phyloP scores from a whole-genome alignment of 129 eudicot genomes.

The Kitagawia praeruptora region DNA sequence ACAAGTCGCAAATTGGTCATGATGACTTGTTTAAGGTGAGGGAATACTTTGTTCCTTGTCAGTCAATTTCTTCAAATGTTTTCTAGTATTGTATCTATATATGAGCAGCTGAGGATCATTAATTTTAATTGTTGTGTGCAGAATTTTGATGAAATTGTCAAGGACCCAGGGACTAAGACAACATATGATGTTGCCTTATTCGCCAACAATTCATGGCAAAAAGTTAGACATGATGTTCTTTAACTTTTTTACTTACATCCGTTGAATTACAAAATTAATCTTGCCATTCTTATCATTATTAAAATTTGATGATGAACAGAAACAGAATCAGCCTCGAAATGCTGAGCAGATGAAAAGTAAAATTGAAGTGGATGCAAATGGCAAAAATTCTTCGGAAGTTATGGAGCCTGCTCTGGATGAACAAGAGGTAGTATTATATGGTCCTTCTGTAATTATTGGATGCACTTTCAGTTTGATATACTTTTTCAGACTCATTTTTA shows the following conservation, averaged over 20 bases:
- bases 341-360: slow-evolving; percentile 20
- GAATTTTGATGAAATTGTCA: slow-evolving; percentile 60
- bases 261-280: neutral
- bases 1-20: slow-evolving; percentile 50
- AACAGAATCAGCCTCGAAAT: slow-evolving; percentile 30
- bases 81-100: neutral
- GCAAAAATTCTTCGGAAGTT: slow-evolving; percentile 18
- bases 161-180: slow-evolving; percentile 67
- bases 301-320: slow-evolving; percentile 26
- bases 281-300: slow-evolving; percentile 15
- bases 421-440: slow-evolving; percentile 38
- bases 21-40: slow-evolving; percentile 72
- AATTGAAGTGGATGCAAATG: slow-evolving; percentile 20
- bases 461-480: neutral
- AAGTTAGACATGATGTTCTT: slow-evolving; percentile 33
- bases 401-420: slow-evolving; percentile 20
- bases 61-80: neutral
- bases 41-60: slow-evolving; percentile 9
- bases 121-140: slow-evolving; percentile 18
- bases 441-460: neutral
- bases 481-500: neutral
- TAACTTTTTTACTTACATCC: neutral
- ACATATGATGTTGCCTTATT: slow-evolving; percentile 61
- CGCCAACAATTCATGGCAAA: slow-evolving; percentile 51
- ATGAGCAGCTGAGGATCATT: neutral